Evolutionary conservation across 73 alveolate genomes (phyloP).

Genomic region (Paraurostyla sp.): DNA sequence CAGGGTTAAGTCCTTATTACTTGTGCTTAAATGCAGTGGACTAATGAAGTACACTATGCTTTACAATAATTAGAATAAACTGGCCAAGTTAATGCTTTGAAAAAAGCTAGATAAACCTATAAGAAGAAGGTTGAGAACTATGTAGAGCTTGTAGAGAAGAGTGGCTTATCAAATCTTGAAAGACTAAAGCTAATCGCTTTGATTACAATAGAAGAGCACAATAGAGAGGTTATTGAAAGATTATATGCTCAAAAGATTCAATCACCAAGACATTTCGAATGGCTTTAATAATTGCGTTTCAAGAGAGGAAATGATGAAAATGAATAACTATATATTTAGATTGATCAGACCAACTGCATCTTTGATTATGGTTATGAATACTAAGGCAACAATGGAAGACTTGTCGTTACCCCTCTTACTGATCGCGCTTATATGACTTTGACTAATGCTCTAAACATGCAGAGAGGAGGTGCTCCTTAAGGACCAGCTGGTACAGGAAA

Average conservation of each 20-base stretch:
- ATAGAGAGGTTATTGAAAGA: conserved; percentile 93
- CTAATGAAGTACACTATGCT: conserved; percentile 81
- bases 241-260: conserved; percentile 64
- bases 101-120: conserved; percentile 67
- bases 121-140: conserved; percentile 80
- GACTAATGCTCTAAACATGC: conserved; percentile 98
- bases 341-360: conserved; percentile 96
- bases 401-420: conserved; percentile 99
- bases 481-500: conserved; percentile 99
- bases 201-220: conserved; percentile 97
- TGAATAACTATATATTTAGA: conserved; percentile 67
- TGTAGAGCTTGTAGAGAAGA: conserved; percentile 66
- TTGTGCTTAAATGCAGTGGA: conserved; percentile 86
- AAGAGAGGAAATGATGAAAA: conserved; percentile 85
- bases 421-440: conserved; percentile 99
- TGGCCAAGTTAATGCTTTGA: conserved; percentile 65
- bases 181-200: conserved; percentile 92
- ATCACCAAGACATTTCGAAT: conserved; percentile 92
- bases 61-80: conserved; percentile 70
- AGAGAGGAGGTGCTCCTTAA: conserved; percentile 99
- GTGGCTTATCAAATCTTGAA: conserved; percentile 69
- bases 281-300: conserved; percentile 96
- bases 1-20: conserved; percentile 87
- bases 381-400: conserved; percentile 99
- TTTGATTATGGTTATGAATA: conserved; percentile 99